These are phyloP conservation scores for Dryadomyces quercus-mongolicae DNA, from an alignment of 2,329 filamentous ascomycete species.

Conservation along the genomic window DNA sequence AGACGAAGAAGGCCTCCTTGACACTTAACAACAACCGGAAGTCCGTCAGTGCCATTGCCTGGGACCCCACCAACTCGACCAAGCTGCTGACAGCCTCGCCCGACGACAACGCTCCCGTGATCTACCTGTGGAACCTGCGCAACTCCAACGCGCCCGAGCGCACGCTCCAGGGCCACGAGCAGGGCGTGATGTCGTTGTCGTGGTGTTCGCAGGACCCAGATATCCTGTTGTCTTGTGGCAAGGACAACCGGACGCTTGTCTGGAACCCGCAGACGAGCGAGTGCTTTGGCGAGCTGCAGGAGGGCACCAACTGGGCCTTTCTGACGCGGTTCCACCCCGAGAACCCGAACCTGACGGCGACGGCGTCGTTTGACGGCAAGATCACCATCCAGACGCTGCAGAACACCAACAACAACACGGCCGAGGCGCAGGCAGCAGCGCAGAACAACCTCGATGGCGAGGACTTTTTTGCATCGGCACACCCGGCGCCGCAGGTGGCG, in stretches of 20 bases:
- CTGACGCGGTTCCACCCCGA: slow-evolving; percentile 87
- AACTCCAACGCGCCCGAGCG: slow-evolving; percentile 92
- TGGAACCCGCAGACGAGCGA: slow-evolving; percentile 95
- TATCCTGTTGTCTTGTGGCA: slow-evolving; percentile 82
- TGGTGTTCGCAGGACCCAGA: slow-evolving; percentile 91
- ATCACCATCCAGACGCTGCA: slow-evolving; percentile 89
- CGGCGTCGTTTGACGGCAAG: slow-evolving; percentile 93
- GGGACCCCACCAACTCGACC: slow-evolving; percentile 92
- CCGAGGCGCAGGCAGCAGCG: slow-evolving; percentile 47
- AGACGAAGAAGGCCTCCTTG: slow-evolving; percentile 93
- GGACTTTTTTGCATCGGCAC: slow-evolving; percentile 92
- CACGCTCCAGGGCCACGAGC: slow-evolving; percentile 82
- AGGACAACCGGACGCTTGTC: slow-evolving; percentile 88
- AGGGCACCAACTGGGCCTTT: slow-evolving; percentile 99
- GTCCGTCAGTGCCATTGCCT: slow-evolving; percentile 86
- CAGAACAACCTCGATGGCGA: slow-evolving; percentile 72
- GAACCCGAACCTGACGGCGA: slow-evolving; percentile 85
- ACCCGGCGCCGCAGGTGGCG: slow-evolving; percentile 79
- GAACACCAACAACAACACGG: slow-evolving; percentile 66
- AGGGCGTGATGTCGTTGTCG: slow-evolving; percentile 83
- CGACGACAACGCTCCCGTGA: slow-evolving; percentile 76
- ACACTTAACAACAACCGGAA: slow-evolving; percentile 94
- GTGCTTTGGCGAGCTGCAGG: slow-evolving; percentile 80
- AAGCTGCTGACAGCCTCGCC: slow-evolving; percentile 89
- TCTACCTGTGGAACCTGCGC: slow-evolving; percentile 86